Percentiles rank a stretch among this genome's conserved stretches.
Evolutionary conservation across 1,139 yeast genomes (phyloP).

Genomic region (Zygoascus sp.): DNA sequence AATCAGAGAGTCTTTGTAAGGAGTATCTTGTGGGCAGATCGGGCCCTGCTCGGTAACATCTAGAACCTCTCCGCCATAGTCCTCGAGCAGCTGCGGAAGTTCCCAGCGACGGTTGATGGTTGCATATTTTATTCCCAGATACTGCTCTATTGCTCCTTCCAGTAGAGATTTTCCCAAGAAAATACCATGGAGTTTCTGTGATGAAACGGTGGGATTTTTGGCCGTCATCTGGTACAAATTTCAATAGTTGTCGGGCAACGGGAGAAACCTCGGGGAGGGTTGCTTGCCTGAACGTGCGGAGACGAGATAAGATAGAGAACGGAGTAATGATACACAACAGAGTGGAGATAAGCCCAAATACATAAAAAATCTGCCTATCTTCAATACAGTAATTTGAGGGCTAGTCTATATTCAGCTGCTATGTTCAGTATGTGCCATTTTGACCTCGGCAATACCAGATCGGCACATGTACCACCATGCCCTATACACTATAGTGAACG

Average conservation of each 20-base stretch:
- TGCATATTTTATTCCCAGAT: conserved; percentile 18
- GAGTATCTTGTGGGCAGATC: conserved; percentile 27
- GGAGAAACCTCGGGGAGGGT: neutral
- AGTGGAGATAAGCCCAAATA: too few relatives aligned
- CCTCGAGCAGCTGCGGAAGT: conserved; percentile 12
- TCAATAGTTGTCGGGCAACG: neutral
- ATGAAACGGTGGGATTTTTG: neutral
- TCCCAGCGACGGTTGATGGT: conserved; percentile 15
- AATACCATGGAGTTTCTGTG: conserved; percentile 9
- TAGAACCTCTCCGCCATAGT: conserved; percentile 2
- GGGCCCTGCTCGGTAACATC: conserved; percentile 25
- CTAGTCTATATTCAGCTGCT: too few relatives aligned
- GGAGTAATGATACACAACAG: too few relatives aligned
- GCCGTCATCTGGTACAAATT: neutral
- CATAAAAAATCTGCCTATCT: too few relatives aligned
- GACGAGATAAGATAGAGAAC: too few relatives aligned
- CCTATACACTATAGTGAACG: too few relatives aligned
- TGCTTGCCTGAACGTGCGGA: too few relatives aligned
- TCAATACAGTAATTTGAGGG: too few relatives aligned
- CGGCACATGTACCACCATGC: too few relatives aligned
- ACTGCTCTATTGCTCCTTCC: conserved; percentile 14
- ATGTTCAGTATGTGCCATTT: too few relatives aligned
- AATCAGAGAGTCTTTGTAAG: conserved; percentile 25
- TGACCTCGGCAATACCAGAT: too few relatives aligned
- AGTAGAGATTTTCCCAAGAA: conserved; percentile 12